phyloP scores from a whole-genome alignment of 2,329 filamentous ascomycete species.

The Chaetomium sp. region DNA sequence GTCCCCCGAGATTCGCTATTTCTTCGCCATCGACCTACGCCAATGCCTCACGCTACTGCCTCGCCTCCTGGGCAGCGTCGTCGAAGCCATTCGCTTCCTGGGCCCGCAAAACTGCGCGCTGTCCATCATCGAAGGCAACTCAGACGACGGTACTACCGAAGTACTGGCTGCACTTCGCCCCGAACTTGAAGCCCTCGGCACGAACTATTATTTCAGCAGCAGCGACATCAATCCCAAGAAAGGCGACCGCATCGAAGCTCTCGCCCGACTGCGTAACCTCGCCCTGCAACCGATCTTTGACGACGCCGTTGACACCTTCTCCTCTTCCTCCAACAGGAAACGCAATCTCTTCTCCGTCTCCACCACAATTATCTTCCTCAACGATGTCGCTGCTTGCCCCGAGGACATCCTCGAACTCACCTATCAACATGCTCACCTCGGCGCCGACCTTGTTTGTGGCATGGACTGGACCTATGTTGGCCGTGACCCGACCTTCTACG shows the following conservation, averaged over 20 bases:
- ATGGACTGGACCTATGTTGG: constrained; percentile 51
- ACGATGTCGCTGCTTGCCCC: constrained; percentile 46
- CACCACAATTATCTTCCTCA: constrained; percentile 43
- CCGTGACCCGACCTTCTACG: constrained; percentile 44
- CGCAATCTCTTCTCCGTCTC: no score
- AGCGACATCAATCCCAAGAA: constrained; percentile 39
- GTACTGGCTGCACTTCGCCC: constrained; percentile 38
- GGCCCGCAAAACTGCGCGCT: constrained; percentile 45
- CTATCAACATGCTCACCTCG: constrained; percentile 39
- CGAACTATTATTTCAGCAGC: constrained; percentile 35
- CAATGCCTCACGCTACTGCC: constrained; percentile 41
- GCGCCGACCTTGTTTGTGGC: constrained; percentile 50
- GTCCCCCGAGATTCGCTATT: constrained; percentile 29
- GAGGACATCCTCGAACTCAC: constrained; percentile 53
- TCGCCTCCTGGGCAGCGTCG: constrained; percentile 44
- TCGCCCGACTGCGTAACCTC: constrained; percentile 47
- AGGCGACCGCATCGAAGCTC: constrained; percentile 38
- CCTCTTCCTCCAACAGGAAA: no score
- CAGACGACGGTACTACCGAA: constrained; percentile 47
- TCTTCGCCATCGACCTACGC: constrained; percentile 48
- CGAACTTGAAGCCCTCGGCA: constrained; percentile 32
- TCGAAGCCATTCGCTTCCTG: constrained; percentile 44
- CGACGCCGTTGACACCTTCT: neutral
- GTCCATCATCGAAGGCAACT: constrained; percentile 51
- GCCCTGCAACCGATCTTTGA: constrained; percentile 42